These are phyloP conservation scores for Maudiozyma bulderi DNA, from an alignment of 805 yeast species.

Conservation along the genomic window DNA sequence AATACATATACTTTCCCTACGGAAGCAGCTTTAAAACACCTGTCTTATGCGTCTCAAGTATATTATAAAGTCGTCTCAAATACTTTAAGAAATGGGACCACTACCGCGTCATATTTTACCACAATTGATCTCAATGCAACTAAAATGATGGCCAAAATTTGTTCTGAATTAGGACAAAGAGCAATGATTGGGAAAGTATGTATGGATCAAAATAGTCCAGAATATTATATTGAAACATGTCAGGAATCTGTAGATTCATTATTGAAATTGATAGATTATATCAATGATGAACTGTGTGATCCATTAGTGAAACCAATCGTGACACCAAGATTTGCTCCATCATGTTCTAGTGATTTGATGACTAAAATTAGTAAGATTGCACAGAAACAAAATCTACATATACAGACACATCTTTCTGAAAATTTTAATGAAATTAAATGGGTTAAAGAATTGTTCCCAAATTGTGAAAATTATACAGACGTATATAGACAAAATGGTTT, in stretches of 20 bases:
- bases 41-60: slow-evolving; percentile 46
- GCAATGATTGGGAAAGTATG: slow-evolving; percentile 91
- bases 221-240: slow-evolving; percentile 50
- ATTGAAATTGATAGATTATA: slow-evolving; percentile 45
- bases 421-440: slow-evolving; percentile 64
- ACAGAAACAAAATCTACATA: slow-evolving; percentile 41
- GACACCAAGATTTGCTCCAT: slow-evolving; percentile 92
- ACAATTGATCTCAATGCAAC: slow-evolving; percentile 76
- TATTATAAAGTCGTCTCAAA: slow-evolving; percentile 59
- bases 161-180: slow-evolving; percentile 64
- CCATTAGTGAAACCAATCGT: slow-evolving; percentile 59
- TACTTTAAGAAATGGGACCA: slow-evolving; percentile 75
- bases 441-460: slow-evolving; percentile 67
- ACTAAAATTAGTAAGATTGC: slow-evolving; percentile 52
- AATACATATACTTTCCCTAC: slow-evolving; percentile 80
- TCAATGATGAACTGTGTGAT: slow-evolving; percentile 43
- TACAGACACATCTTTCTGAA: slow-evolving; percentile 90
- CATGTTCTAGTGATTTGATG: slow-evolving; percentile 60
- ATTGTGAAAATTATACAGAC: slow-evolving; percentile 55
- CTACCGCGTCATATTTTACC: slow-evolving; percentile 86
- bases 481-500: slow-evolving; percentile 63
- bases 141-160: slow-evolving; percentile 62
- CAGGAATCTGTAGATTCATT: slow-evolving; percentile 50
- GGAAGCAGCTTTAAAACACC: slow-evolving; percentile 56
- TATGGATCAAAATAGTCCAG: slow-evolving; percentile 80